phyloP scores from a whole-genome alignment of 1,284 basidiomycete species.

The Ustilago loliicola region DNA sequence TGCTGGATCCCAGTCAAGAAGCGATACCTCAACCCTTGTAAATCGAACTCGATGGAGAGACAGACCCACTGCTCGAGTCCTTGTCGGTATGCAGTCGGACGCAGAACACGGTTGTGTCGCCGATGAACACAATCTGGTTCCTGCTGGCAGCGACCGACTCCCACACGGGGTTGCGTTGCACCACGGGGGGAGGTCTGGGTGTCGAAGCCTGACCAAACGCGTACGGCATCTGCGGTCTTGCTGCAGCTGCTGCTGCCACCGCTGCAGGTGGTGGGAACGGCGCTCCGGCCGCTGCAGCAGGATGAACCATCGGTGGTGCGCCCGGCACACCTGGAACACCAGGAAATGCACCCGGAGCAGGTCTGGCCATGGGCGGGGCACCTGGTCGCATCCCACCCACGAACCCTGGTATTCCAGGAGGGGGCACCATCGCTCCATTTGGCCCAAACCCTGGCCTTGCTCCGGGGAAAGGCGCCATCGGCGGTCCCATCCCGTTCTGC shows the following conservation, averaged over 20 bases:
- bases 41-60: constrained; percentile 39
- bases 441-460: constrained; percentile 43
- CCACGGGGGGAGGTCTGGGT: constrained; percentile 46
- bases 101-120: constrained; percentile 64
- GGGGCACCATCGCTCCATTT: constrained; percentile 35
- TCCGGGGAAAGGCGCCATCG: constrained; percentile 35
- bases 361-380: constrained; percentile 33
- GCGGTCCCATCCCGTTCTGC: constrained; percentile 42
- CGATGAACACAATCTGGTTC: constrained; percentile 67
- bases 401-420: constrained; percentile 33
- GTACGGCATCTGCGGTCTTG: constrained; percentile 51
- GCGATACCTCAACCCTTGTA: constrained; percentile 28
- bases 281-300: constrained; percentile 9
- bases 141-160: constrained; percentile 65
- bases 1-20: background rate
- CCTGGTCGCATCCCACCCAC: constrained; percentile 25
- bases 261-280: constrained; percentile 26
- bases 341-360: constrained; percentile 26
- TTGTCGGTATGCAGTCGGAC: constrained; percentile 57
- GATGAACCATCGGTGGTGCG: constrained; percentile 31
- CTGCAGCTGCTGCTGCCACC: constrained; percentile 7
- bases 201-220: constrained; percentile 44
- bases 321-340: constrained; percentile 31
- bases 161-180: constrained; percentile 64
- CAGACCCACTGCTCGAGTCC: constrained; percentile 33